Conservation (phyloP, 352 stramenopile genomes). For the Globisporangium parvum region DNA sequence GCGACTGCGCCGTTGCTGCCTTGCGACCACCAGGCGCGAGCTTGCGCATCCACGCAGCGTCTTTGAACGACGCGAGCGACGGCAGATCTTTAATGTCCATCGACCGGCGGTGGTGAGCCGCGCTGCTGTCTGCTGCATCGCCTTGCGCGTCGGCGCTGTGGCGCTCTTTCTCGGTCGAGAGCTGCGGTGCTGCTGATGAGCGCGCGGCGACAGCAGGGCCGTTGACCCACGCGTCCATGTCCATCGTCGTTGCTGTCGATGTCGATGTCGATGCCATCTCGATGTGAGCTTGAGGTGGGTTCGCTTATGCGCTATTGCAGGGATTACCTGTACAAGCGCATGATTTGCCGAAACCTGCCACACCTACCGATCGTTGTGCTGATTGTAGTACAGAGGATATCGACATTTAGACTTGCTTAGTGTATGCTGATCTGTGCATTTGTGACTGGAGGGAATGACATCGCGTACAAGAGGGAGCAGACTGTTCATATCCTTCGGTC, state of each 20-base stretch:
- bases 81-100: constrained; percentile 48
- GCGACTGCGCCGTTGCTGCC: constrained; percentile 13
- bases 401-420: no score
- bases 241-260: constrained; percentile 2
- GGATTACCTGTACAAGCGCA: no score
- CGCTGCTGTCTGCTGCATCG: no score
- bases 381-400: no score
- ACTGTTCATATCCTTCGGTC: neutral
- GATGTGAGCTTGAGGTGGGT: no score
- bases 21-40: constrained; percentile 26
- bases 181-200: no score
- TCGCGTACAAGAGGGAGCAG: neutral
- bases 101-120: constrained; percentile 10
- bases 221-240: constrained; percentile 14
- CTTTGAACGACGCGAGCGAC: constrained; percentile 44
- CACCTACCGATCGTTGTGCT: no score
- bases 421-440: neutral
- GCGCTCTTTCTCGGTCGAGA: no score
- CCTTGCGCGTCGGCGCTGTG: no score
- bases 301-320: no score
- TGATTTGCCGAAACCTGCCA: no score
- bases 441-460: neutral
- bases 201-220: neutral
- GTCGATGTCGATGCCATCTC: no score
- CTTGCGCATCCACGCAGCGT: constrained; percentile 61